These are phyloP conservation scores for Diplodia seriata DNA, from an alignment of 2,329 filamentous ascomycete genomes.

Conservation along the genomic window DNA sequence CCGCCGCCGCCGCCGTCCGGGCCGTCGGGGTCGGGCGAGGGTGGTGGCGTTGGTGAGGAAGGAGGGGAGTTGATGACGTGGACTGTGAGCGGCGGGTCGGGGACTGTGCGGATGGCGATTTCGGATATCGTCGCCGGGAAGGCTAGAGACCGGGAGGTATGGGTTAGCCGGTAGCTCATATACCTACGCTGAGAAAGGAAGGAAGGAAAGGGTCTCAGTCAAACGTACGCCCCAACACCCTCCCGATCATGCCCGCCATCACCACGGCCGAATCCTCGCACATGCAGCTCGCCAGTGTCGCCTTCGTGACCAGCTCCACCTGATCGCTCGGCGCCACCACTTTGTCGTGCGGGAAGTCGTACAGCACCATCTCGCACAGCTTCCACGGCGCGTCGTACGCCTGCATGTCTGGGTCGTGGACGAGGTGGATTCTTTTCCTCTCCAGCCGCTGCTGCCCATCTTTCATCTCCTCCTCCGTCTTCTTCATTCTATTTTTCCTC, in stretches of 20 bases:
- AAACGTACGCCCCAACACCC: not conserved
- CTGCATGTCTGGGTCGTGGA: not conserved
- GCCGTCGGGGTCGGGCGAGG: no score
- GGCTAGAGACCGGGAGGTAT: not conserved
- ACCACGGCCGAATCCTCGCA: slow-evolving; percentile 9
- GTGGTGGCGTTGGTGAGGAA: not conserved
- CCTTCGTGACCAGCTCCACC: not conserved
- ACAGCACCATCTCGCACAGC: not conserved
- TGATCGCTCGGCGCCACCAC: no score
- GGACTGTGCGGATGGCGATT: not conserved
- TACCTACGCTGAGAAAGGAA: no score
- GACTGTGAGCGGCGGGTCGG: not conserved
- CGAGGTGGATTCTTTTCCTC: not conserved
- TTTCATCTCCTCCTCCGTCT: not conserved
- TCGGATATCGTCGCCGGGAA: not conserved
- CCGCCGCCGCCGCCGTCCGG: no score
- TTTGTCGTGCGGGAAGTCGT: not conserved
- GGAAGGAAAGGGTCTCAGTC: no score
- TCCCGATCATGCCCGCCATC: slow-evolving; percentile 6
- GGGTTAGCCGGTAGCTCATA: no score
- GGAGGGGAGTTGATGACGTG: not conserved
- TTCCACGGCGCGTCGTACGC: not conserved
- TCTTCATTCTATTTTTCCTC: not conserved
- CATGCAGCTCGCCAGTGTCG: slow-evolving; percentile 8
- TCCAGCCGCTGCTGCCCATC: no score